A percentile compares a stretch with the other conserved stretches of the same genome.
Conservation (phyloP, 2,329 filamentous ascomycete species). For the Anisogramma anomala region DNA sequence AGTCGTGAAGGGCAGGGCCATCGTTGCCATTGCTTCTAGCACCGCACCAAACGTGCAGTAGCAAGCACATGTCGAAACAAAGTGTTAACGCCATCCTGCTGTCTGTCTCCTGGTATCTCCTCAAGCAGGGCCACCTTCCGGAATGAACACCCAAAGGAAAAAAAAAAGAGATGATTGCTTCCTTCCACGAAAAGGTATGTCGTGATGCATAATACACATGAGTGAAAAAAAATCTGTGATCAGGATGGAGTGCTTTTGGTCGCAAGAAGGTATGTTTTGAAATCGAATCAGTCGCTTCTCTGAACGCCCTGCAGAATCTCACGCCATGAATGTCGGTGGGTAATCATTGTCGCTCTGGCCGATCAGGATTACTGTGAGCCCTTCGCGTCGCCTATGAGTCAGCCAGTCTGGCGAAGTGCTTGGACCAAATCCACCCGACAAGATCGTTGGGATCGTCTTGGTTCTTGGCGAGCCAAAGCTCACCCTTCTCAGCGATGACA, state of each 20-base stretch:
- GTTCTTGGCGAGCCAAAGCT: constrained; percentile 94
- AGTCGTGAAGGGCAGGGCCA: background rate
- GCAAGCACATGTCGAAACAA: background rate
- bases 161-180: constrained; percentile 1
- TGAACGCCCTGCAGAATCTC: constrained; percentile 8
- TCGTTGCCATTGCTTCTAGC: background rate
- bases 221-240: constrained; percentile 5
- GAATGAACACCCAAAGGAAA: constrained; percentile 7
- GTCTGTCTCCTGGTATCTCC: constrained; percentile 11
- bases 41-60: background rate
- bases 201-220: constrained; percentile 14
- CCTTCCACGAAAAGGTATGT: constrained; percentile 4
- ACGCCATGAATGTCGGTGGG: background rate
- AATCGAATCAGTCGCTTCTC: constrained; percentile 1
- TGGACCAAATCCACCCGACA: constrained; percentile 98
- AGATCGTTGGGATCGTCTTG: constrained; percentile 73
- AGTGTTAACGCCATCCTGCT: constrained; percentile 9
- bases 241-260: background rate
- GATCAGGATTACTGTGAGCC: background rate
- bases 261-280: background rate
- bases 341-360: background rate
- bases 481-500: constrained; percentile 91
- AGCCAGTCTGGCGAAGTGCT: constrained; percentile 72
- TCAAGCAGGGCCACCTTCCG: constrained; percentile 11
- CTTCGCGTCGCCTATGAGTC: constrained; percentile 26